Base-by-base conservation (phyloP, 805 yeast species). In the Monosporozyma aquatica region DNA sequence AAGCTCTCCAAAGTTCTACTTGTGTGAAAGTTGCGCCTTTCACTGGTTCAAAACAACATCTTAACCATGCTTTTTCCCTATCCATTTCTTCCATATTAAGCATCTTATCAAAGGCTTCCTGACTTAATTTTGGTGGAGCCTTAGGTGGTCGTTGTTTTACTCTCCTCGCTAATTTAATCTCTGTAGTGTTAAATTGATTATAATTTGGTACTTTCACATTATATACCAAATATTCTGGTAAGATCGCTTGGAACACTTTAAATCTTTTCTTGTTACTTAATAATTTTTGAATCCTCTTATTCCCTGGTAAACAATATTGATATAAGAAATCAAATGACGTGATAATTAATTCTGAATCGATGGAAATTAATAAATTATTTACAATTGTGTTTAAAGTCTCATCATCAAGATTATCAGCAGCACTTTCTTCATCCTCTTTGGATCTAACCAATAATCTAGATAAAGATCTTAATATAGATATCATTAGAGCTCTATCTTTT, bases 1-100 rank as follows among this genome's bases (percentile, higher is more conserved):
- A 92, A 1, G 95, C 78, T 61, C 87, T 86, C 98, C 98, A 92
- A 35, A 92, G 72, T 15, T 94, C 83, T 21, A 92, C 89, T 65
- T 92, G 98, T 0, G 97, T 87, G 9, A 89, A 95, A 56, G 87
- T 95, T 4, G 90, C 87, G 7, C 72, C 78, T 9, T 74, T 67
- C 36, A 71, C 76, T 4, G 94, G 87, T 52, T 80, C 87, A 64
- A 87, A 92, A 50, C 90, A 82, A 51, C 95, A 80, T 52, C 95
- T 76, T 70, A 92, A 80, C 97, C 97, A 92, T 24, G 87, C 74
- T 5, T 95, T 85, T 0, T 97, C 95, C 47, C 98, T 72, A 44
- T 78, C 72, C 2, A 97, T 97, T 63, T 92, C 98, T 10, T 78
- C 74, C 42, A 87, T 65, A 23, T 68, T 65, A 37, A 82, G 68